A percentile compares a stretch with the other conserved stretches of the same genome.
These are phyloP conservation scores for Phytophthora sansomeana DNA, from an alignment of 352 stramenopile species.

Conservation along the genomic window DNA sequence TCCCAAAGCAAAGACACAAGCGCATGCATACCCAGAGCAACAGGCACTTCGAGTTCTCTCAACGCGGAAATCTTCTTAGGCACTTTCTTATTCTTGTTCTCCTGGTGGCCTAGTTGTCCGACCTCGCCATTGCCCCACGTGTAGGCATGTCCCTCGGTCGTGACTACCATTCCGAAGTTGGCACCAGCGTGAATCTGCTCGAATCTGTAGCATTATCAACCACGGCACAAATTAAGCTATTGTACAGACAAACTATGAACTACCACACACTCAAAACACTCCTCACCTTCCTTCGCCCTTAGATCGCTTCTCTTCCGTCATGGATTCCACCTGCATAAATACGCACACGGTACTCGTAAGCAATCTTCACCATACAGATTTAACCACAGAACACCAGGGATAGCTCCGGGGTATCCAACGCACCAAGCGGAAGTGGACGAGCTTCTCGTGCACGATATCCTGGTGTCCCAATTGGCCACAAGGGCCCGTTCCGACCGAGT, in stretches of 20 bases:
- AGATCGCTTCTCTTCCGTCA: slow-evolving; percentile 80
- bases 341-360: slow-evolving; percentile 17
- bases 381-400: no score
- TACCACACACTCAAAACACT: neutral
- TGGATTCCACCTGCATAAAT: slow-evolving; percentile 60
- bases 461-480: slow-evolving; percentile 75
- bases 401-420: slow-evolving; percentile 1
- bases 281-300: slow-evolving; percentile 74
- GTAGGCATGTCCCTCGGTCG: slow-evolving; percentile 74
- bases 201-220: slow-evolving; percentile 47
- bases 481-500: slow-evolving; percentile 74
- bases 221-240: neutral
- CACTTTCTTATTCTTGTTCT: slow-evolving; percentile 89
- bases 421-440: slow-evolving; percentile 80
- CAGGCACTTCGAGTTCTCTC: slow-evolving; percentile 78
- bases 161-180: slow-evolving; percentile 69
- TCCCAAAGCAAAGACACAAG: slow-evolving; percentile 2
- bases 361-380: neutral
- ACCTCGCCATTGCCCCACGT: slow-evolving; percentile 83
- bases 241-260: neutral
- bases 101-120: slow-evolving; percentile 82
- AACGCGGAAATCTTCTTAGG: slow-evolving; percentile 89
- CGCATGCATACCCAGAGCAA: slow-evolving; percentile 55
- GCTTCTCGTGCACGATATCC: slow-evolving; percentile 82
- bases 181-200: slow-evolving; percentile 59